Evolutionary conservation across 2,329 filamentous ascomycete species (phyloP), one percentile per base, ranked within the genome.

Genomic region (Pleurostoma richardsiae): DNA sequence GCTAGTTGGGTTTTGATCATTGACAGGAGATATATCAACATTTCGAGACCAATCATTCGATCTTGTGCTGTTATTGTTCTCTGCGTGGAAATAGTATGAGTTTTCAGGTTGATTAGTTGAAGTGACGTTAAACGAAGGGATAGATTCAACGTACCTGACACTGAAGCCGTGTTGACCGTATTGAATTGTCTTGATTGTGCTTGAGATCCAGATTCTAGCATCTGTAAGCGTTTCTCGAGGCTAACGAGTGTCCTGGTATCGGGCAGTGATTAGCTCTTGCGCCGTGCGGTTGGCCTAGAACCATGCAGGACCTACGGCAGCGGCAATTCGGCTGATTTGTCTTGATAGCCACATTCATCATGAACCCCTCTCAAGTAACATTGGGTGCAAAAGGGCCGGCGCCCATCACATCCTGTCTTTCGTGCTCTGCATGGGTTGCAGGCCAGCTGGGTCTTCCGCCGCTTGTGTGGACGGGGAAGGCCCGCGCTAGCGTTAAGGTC

Each of bases 381-480:
- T 7, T 48, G 46, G 4, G 44, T 42, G 41, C 53, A 55, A 7
- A 51, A 45, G 3, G 53, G 53, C 41, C 49, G 52, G 11, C 43
- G 29, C 5, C 51, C 51, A 42, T 56, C 54, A 44, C 54, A 56
- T 27, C 50, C 54, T 1, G 54, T 54, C 40, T 56, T 56, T 27
- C 54, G 50, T 5, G 46, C 44, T 10, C 52, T 49, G 43, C 54
- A 56, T 3, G 50, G 46, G 11, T 49, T 48, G 44, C 54, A 55
- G n/a, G 52, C 54, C 10, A 56, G 41, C 2, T 51, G 53, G 10
- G 46, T 40, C 27, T 53, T 53, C 4, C 51, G 53, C 4, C 52
- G 45, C 26, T 50, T 0, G 50, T 48, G 30, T 54, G 50, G 1
- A 49, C 4, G 42, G 51, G 41, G 42, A 49, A 53, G 5, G 41